These are phyloP conservation scores for Lepiota venenata DNA, from an alignment of 768 basidiomycete genomes.

Conservation along the genomic window DNA sequence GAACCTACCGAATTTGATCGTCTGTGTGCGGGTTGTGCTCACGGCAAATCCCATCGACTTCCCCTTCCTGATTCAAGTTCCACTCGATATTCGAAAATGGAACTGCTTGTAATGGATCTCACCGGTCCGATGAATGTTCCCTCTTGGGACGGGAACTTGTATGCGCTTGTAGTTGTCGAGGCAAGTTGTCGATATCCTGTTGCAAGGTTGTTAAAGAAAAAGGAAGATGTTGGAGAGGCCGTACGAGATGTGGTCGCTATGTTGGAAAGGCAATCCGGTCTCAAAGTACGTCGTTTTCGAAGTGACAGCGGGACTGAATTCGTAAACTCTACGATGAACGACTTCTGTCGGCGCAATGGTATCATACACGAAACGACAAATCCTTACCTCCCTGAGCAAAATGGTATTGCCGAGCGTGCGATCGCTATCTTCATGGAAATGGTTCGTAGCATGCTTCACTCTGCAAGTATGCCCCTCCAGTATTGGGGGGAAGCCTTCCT, in stretches of 20 bases:
- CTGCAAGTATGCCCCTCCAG: too few relatives aligned
- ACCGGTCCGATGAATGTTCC: slow-evolving; percentile 23
- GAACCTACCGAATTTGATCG: slow-evolving; percentile 12
- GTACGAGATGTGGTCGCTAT: slow-evolving; percentile 22
- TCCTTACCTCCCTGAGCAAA: slow-evolving; percentile 26
- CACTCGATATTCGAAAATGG: slow-evolving; percentile 14
- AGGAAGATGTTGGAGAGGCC: slow-evolving; percentile 20
- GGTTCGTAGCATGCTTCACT: too few relatives aligned
- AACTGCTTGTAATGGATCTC: slow-evolving; percentile 19
- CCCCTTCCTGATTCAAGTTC: slow-evolving; percentile 21
- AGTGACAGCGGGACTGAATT: slow-evolving; percentile 31
- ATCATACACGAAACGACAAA: slow-evolving; percentile 27
- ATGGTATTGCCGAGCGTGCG: background rate
- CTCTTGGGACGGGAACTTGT: slow-evolving; percentile 18
- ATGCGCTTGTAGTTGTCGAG: slow-evolving; percentile 29
- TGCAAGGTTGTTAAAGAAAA: slow-evolving; percentile 19
- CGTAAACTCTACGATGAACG: slow-evolving; percentile 18
- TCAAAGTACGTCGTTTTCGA: slow-evolving; percentile 13
- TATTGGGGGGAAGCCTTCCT: too few relatives aligned
- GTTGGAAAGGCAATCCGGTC: slow-evolving; percentile 16
- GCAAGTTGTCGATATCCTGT: slow-evolving; percentile 17
- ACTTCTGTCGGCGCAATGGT: slow-evolving; percentile 20
- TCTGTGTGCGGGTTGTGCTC: slow-evolving; percentile 7
- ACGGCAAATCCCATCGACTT: slow-evolving; percentile 21
- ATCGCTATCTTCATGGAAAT: too few relatives aligned